Percentiles rank a stretch among this genome's conserved stretches.
Evolutionary conservation across 495 filamentous ascomycete genomes (phyloP).

Genomic region (Letharia lupina): DNA sequence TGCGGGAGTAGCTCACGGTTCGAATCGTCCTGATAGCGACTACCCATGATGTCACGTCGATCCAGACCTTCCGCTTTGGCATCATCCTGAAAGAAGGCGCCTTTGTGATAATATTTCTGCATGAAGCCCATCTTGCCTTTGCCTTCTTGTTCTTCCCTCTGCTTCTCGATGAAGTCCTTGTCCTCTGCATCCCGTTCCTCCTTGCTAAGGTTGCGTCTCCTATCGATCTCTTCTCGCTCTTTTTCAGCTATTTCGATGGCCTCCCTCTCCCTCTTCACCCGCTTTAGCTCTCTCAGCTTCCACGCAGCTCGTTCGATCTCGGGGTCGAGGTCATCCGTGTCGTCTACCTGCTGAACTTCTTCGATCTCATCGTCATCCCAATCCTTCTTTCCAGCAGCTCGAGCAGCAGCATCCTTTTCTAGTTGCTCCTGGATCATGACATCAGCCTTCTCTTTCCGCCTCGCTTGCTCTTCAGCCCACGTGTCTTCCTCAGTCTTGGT

Average conservation of each 20-base stretch:
- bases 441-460: conserved; percentile 56
- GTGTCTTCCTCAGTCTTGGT: conserved; percentile 38
- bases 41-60: conserved; percentile 71
- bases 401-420: conserved; percentile 65
- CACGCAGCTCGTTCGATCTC: conserved; percentile 87
- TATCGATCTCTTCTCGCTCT: conserved; percentile 83
- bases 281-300: conserved; percentile 85
- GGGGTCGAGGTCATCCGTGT: conserved; percentile 76
- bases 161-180: conserved; percentile 60
- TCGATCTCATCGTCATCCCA: conserved; percentile 81
- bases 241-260: conserved; percentile 76
- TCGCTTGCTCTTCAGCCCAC: conserved; percentile 50
- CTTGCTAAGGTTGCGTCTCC: conserved; percentile 74
- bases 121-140: conserved; percentile 82
- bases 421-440: conserved; percentile 82
- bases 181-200: conserved; percentile 87
- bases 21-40: conserved; percentile 65
- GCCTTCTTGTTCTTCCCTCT: conserved; percentile 78
- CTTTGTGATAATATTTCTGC: conserved; percentile 96
- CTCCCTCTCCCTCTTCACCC: conserved; percentile 76
- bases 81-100: conserved; percentile 88
- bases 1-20: conserved; percentile 78
- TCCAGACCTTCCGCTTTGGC: conserved; percentile 62
- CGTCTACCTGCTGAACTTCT: conserved; percentile 62
- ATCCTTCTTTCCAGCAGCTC: conserved; percentile 63